Percentiles rank a stretch among this genome's conserved stretches.
phyloP scores from a whole-genome alignment of 192 early-diverging fungal genomes.

The Umbelopsis ramanniana region DNA sequence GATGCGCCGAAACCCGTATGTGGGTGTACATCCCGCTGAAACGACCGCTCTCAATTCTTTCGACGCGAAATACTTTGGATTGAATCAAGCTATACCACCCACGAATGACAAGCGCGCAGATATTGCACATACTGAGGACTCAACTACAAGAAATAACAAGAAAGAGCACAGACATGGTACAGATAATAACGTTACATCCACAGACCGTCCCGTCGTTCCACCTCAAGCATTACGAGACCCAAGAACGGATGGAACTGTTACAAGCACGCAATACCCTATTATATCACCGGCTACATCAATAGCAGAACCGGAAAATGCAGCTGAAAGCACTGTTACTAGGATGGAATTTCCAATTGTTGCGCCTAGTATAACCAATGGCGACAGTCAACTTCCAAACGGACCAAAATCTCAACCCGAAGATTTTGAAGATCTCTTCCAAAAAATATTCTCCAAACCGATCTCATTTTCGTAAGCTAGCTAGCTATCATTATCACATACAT shows the following conservation, averaged over 20 bases:
- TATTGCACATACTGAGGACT: background rate
- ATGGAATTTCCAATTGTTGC: background rate
- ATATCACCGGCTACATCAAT: no score
- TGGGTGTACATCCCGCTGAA: background rate
- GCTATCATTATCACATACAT: background rate
- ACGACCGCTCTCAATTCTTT: constrained; percentile 7
- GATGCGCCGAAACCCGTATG: constrained; percentile 15
- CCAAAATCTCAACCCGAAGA: background rate
- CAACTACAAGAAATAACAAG: no score
- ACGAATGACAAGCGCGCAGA: background rate
- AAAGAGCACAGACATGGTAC: no score
- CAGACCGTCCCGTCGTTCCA: no score
- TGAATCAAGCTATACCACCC: background rate
- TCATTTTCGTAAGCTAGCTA: background rate
- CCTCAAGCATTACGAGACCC: no score
- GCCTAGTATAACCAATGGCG: background rate
- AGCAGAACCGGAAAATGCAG: no score
- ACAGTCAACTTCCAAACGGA: background rate
- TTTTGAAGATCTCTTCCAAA: background rate
- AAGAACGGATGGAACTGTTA: no score
- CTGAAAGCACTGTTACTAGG: no score
- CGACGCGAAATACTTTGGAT: background rate
- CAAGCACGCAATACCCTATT: no score
- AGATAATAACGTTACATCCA: no score
- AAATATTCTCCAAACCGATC: background rate